Evolutionary conservation across 2,329 filamentous ascomycete genomes (phyloP).

Genomic region (Apiospora malaysiana): DNA sequence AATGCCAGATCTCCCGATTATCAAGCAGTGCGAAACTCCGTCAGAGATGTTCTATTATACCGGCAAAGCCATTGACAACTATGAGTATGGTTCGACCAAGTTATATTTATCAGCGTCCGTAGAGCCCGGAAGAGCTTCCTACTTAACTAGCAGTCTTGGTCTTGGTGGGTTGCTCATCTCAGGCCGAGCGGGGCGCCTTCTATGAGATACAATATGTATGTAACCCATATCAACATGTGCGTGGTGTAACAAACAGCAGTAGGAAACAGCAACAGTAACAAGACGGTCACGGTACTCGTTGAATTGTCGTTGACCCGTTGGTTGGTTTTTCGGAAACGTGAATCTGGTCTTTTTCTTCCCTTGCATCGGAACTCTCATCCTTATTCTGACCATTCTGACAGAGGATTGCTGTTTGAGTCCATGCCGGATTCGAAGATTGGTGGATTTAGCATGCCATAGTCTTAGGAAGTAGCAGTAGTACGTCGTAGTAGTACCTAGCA

Average conservation of each 20-base stretch:
- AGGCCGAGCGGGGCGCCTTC: background rate
- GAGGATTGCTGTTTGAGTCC: background rate
- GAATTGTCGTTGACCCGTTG: background rate
- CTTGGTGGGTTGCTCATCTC: slow-evolving; percentile 6
- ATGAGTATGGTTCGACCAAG: background rate
- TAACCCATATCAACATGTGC: background rate
- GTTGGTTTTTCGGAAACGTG: background rate
- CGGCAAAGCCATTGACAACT: background rate
- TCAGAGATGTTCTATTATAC: background rate
- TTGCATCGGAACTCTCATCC: slow-evolving; percentile 3
- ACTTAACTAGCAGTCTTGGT: background rate
- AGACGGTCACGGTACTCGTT: slow-evolving; percentile 4
- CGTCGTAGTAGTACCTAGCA: too few relatives aligned
- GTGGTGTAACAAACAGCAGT: background rate
- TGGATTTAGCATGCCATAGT: background rate
- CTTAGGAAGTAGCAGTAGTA: too few relatives aligned
- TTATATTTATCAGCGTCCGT: background rate
- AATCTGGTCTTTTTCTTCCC: background rate
- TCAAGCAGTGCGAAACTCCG: slow-evolving; percentile 17
- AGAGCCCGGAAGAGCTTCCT: background rate
- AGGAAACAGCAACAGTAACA: background rate
- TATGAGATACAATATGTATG: background rate
- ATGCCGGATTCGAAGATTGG: background rate
- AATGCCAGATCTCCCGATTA: slow-evolving; percentile 24
- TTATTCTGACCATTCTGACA: background rate